Percentiles rank a stretch among this genome's conserved stretches.
Conservation (phyloP, 306 rosid genomes). For the Acmispon strigosus region DNA sequence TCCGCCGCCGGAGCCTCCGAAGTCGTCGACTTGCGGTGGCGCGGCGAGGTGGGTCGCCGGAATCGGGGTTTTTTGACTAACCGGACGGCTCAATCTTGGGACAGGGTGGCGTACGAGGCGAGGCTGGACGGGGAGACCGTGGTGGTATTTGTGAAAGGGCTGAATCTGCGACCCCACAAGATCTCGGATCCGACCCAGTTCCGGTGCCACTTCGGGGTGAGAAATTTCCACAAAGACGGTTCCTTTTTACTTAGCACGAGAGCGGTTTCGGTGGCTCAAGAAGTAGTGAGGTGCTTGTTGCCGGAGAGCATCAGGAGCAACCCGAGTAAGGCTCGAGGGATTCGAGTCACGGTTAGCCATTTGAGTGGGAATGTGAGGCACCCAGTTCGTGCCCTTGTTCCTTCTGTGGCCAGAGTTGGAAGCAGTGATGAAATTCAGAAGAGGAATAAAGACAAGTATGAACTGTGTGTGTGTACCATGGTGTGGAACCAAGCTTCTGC, state of each 20-base stretch:
- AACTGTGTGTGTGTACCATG: conserved; percentile 90
- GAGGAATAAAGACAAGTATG: conserved; percentile 37
- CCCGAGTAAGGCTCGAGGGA: conserved; percentile 45
- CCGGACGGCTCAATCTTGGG: conserved; percentile 44
- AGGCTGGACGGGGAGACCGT: conserved; percentile 60
- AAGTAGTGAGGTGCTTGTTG: conserved; percentile 69
- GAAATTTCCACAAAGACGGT: conserved; percentile 20
- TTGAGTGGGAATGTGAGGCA: conserved; percentile 21
- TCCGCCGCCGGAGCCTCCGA: conserved; percentile 9
- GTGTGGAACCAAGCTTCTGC: conserved; percentile 91
- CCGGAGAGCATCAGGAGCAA: conserved; percentile 42
- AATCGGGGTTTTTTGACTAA: conserved; percentile 26
- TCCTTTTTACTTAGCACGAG: conserved; percentile 34
- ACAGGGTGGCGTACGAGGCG: conserved; percentile 75
- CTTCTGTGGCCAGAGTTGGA: conserved; percentile 57
- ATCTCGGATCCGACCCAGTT: conserved; percentile 64
- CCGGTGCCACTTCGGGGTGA: conserved; percentile 60
- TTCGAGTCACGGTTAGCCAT: conserved; percentile 54
- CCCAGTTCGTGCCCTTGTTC: conserved; percentile 33
- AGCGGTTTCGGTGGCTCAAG: conserved; percentile 80
- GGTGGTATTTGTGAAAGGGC: conserved; percentile 75
- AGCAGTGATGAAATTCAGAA: not conserved
- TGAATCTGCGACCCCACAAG: conserved; percentile 79
- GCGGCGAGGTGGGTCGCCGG: conserved; percentile 29
- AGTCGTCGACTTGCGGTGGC: conserved; percentile 47